Evolutionary conservation across 2,329 filamentous ascomycete genomes (phyloP).

Genomic region (Colletotrichum falcatum): DNA sequence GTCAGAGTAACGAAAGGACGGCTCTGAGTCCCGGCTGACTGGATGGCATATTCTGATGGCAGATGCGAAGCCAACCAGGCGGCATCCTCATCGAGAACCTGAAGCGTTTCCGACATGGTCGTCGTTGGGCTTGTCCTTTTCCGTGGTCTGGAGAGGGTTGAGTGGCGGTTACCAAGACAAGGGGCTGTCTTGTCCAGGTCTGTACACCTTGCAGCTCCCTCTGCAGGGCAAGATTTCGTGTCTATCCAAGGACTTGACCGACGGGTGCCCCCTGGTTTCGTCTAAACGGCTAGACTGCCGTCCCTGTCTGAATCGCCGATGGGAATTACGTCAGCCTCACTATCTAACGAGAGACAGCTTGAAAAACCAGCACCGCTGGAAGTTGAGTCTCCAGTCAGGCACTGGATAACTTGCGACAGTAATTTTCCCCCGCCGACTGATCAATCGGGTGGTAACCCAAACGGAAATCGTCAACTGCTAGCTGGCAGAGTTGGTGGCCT

Average conservation of each 20-base stretch:
- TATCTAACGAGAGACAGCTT: conserved; percentile 10
- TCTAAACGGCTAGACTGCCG: conserved; percentile 22
- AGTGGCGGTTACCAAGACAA: not conserved
- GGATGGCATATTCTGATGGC: conserved; percentile 33
- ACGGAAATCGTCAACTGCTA: not conserved
- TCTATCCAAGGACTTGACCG: conserved; percentile 26
- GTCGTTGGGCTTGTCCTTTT: conserved; percentile 11
- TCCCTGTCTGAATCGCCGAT: conserved; percentile 21
- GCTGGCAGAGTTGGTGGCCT: conserved; percentile 10
- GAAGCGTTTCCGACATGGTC: conserved; percentile 45
- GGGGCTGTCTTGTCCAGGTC: conserved; percentile 3
- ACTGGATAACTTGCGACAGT: not conserved
- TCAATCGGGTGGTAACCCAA: not conserved
- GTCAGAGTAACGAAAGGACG: conserved; percentile 79
- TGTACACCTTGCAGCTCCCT: conserved; percentile 16
- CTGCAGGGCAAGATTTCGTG: conserved; percentile 32
- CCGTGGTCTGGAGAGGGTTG: conserved; percentile 8
- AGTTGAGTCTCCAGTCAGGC: conserved; percentile 7
- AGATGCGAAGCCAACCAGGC: conserved; percentile 49
- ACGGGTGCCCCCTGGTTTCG: conserved; percentile 33
- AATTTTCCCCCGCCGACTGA: not conserved
- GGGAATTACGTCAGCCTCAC: conserved; percentile 13
- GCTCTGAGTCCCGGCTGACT: conserved; percentile 13
- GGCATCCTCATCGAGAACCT: conserved; percentile 44
- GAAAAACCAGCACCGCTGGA: not conserved